These are phyloP conservation scores for Aspergillus versicolor DNA, from an alignment of 2,329 filamentous ascomycete species.

Conservation along the genomic window DNA sequence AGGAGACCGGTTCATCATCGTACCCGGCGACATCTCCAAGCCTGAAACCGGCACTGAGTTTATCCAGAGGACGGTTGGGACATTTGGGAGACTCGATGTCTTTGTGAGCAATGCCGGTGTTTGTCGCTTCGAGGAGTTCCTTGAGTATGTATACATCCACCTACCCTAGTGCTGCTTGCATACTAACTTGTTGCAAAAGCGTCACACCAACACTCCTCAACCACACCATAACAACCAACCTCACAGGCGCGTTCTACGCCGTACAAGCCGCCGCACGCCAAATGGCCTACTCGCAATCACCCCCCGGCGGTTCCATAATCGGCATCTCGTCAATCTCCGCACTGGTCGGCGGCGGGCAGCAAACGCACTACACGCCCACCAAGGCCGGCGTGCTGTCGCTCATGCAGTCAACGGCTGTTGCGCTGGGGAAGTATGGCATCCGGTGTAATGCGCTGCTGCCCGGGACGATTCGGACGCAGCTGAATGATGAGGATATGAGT, in stretches of 20 bases:
- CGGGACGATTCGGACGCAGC: constrained; percentile 77
- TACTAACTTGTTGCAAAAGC: constrained; percentile 31
- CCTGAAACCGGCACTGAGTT: constrained; percentile 69
- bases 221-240: constrained; percentile 73
- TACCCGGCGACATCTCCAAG: constrained; percentile 75
- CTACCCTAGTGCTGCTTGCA: too few relatives aligned
- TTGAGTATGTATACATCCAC: constrained; percentile 54
- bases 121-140: constrained; percentile 83
- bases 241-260: constrained; percentile 84
- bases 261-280: constrained; percentile 81
- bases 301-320: constrained; percentile 73
- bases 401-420: constrained; percentile 80
- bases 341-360: constrained; percentile 65
- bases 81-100: constrained; percentile 61
- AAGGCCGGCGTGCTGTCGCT: constrained; percentile 79
- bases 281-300: constrained; percentile 71
- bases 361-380: constrained; percentile 85
- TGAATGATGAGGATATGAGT: constrained; percentile 80
- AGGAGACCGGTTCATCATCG: constrained; percentile 57
- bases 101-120: constrained; percentile 89
- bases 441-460: constrained; percentile 81
- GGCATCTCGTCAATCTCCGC: constrained; percentile 43
- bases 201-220: constrained; percentile 69
- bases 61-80: constrained; percentile 63
- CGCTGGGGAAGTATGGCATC: constrained; percentile 72